Evolutionary conservation across 2,329 filamentous ascomycete genomes (phyloP).

Genomic region (Pseudogymnoascus sp.): DNA sequence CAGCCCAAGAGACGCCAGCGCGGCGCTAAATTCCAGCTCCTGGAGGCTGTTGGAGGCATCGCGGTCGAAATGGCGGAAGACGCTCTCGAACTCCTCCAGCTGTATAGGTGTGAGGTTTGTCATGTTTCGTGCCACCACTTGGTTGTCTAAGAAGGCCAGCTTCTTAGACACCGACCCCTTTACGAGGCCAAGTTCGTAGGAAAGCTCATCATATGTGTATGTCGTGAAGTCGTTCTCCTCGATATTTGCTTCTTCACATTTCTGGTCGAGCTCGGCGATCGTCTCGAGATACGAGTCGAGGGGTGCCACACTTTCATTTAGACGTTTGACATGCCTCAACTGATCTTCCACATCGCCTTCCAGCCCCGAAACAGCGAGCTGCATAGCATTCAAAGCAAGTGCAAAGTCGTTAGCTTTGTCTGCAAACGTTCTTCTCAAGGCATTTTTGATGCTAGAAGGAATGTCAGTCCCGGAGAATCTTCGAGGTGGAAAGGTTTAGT

Average conservation of each 20-base stretch:
- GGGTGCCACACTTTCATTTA: slow-evolving; percentile 78
- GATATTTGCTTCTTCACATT: slow-evolving; percentile 94
- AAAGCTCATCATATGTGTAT: slow-evolving; percentile 93
- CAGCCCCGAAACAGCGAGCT: slow-evolving; percentile 88
- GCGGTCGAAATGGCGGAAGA: slow-evolving; percentile 95
- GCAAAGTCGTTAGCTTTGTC: slow-evolving; percentile 99
- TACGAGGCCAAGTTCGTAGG: slow-evolving; percentile 86
- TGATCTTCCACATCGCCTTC: slow-evolving; percentile 97
- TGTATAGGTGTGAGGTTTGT: slow-evolving; percentile 98
- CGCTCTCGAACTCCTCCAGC: slow-evolving; percentile 95
- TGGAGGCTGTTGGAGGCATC: slow-evolving; percentile 83
- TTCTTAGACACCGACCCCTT: slow-evolving; percentile 93
- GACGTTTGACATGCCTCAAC: slow-evolving; percentile 72
- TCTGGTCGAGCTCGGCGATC: slow-evolving; percentile 75
- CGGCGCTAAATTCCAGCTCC: slow-evolving; percentile 92
- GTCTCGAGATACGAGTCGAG: slow-evolving; percentile 86
- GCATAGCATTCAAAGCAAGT: slow-evolving; percentile 86
- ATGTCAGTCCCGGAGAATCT: slow-evolving; percentile 24
- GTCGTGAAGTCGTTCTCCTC: slow-evolving; percentile 99
- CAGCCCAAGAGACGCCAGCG: slow-evolving; percentile 85
- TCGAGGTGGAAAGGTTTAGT: slow-evolving; percentile 15
- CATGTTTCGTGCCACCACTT: slow-evolving; percentile 97
- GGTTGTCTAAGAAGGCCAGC: slow-evolving; percentile 91
- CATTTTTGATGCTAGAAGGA: slow-evolving; percentile 74
- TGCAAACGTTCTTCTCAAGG: slow-evolving; percentile 82